Evolutionary conservation across 225 moss, liverwort and hornwort genomes (phyloP), one percentile per base, ranked within the genome.

Genomic region (Ulota crispa): DNA sequence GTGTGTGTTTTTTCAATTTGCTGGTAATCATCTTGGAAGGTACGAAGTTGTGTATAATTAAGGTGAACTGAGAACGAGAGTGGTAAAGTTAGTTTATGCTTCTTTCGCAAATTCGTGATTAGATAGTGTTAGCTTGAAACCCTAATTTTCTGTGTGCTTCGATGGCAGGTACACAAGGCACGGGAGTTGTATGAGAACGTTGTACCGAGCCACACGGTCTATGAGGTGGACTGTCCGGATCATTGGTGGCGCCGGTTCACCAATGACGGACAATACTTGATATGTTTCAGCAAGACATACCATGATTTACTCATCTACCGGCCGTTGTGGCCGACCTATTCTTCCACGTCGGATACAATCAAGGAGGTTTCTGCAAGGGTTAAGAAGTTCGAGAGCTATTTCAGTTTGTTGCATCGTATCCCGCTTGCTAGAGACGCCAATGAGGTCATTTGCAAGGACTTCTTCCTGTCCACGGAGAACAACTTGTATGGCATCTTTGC

Each of bases 141-240:
- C 80, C 80, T 85, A 76, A 80, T 63, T 70, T 36, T 69, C 18
- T 39, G 16, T 57, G 6, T 53, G 50, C 1, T 63, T 31, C 26
- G 55, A 13, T 39, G 78, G 47, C 96, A 99, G 99, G 92, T 94
- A 72, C 89, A 92, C 72, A 81, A 92, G 80, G 87, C 90, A 81
- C 91, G 99, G 80, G 87, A 90, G 68, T 82, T 99, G 9, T 99
- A 99, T 81, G 96, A 99, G 87, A 99, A 93, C 83, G 90, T 99
- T 64, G 88, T 99, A 47, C 99, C 99, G 76, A 93, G 90, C 82
- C 92, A 96, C 87, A 99, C 99, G 11, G 91, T 96, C 39, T 99
- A 94, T 73, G 99, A 99, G 45, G 92, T 99, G 68, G 99, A 96
- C 53, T 99, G 96, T 81, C 99, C 99, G 27, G 99, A 99, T 77